phyloP scores from a whole-genome alignment of 2,329 filamentous ascomycete species.

The Arthrobotrys musiformis region DNA sequence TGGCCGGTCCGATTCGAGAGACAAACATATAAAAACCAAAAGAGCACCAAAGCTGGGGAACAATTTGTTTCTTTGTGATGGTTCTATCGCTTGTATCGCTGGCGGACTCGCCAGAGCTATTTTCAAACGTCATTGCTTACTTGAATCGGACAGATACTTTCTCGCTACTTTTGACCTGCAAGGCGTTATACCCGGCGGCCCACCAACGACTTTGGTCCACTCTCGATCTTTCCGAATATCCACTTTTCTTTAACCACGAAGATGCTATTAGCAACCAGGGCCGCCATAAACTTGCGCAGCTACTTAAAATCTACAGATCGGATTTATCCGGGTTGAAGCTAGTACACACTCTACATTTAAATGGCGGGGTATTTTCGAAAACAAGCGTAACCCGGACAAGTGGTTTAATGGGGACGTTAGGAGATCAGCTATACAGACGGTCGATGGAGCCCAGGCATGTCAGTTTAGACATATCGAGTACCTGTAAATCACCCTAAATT shows the following conservation, averaged over 20 bases:
- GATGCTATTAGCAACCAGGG: background rate
- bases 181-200: background rate
- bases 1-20: too few species aligned
- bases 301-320: slow-evolving; percentile 11
- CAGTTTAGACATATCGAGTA: background rate
- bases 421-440: slow-evolving; percentile 8
- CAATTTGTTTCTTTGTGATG: background rate
- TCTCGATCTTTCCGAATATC: slow-evolving; percentile 13
- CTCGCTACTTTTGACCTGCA: slow-evolving; percentile 4
- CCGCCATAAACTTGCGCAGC: slow-evolving; percentile 1
- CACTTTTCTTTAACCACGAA: background rate
- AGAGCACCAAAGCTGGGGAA: background rate
- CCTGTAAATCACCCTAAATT: background rate
- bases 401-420: background rate
- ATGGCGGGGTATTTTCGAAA: slow-evolving; percentile 2
- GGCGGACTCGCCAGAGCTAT: slow-evolving; percentile 13
- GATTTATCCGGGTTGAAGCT: slow-evolving; percentile 1
- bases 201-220: slow-evolving; percentile 10
- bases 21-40: background rate
- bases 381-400: background rate
- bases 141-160: slow-evolving; percentile 2
- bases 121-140: slow-evolving; percentile 6
- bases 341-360: slow-evolving; percentile 1
- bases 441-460: slow-evolving; percentile 6
- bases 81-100: background rate